These are phyloP conservation scores for Blastobotrys ciferrii DNA, from an alignment of 1,139 yeast genomes.

Conservation along the genomic window DNA sequence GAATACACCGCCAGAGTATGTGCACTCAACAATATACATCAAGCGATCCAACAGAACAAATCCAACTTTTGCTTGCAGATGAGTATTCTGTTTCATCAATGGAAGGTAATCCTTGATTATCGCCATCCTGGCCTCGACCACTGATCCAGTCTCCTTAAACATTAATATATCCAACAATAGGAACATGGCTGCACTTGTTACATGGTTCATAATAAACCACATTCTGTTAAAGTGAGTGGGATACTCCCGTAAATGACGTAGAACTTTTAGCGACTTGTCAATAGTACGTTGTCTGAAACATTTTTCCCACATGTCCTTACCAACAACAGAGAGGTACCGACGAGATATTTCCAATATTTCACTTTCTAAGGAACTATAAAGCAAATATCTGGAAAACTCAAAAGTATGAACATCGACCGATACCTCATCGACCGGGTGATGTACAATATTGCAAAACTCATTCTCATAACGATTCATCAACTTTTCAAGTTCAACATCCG, in stretches of 20 bases:
- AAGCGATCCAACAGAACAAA: background rate
- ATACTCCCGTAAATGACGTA: background rate
- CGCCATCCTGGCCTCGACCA: background rate
- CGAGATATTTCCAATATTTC: slow-evolving; percentile 6
- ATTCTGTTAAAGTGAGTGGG: slow-evolving; percentile 6
- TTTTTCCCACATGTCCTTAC: background rate
- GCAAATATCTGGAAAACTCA: slow-evolving; percentile 4
- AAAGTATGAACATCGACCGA: slow-evolving; percentile 2
- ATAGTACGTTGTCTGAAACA: background rate
- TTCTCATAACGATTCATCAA: background rate
- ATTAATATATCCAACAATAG: slow-evolving; percentile 8
- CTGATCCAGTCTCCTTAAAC: slow-evolving; percentile 3
- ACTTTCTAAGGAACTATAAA: background rate
- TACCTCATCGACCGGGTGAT: background rate
- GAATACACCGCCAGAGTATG: background rate
- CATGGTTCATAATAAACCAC: slow-evolving; percentile 10
- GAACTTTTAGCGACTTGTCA: slow-evolving; percentile 1
- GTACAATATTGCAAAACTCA: background rate
- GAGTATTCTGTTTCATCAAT: slow-evolving; percentile 1
- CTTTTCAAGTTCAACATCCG: background rate
- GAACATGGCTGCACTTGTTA: slow-evolving; percentile 5
- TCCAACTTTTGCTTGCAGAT: background rate
- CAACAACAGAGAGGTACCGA: slow-evolving; percentile 1
- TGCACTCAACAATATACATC: slow-evolving; percentile 2
- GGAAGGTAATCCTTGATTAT: slow-evolving; percentile 5